A percentile compares a stretch with the other conserved stretches of the same genome.
Evolutionary conservation across 1,284 basidiomycete species (phyloP).

Genomic region (Cerrena zonata): DNA sequence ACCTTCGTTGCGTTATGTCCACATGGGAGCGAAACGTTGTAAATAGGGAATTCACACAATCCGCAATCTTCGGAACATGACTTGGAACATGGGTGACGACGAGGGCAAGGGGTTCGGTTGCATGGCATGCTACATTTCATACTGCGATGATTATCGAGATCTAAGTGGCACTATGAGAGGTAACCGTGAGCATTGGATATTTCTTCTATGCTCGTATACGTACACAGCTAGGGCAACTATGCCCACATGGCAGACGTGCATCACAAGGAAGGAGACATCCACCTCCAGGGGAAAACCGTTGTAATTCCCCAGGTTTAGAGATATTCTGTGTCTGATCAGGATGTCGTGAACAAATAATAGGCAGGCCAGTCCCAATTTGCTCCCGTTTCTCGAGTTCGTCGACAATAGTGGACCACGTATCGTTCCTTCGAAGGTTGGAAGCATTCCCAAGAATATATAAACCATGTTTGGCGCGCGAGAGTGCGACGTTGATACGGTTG

Average conservation of each 20-base stretch:
- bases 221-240: slow-evolving; percentile 60
- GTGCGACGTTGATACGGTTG: slow-evolving; percentile 31
- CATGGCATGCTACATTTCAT: slow-evolving; percentile 49
- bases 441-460: slow-evolving; percentile 68
- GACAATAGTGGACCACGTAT: slow-evolving; percentile 56
- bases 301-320: slow-evolving; percentile 47
- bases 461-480: slow-evolving; percentile 69
- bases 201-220: too few species aligned
- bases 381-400: slow-evolving; percentile 45
- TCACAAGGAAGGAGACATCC: slow-evolving; percentile 58
- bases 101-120: slow-evolving; percentile 39
- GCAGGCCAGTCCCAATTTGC: slow-evolving; percentile 46
- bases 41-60: slow-evolving; percentile 44
- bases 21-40: slow-evolving; percentile 52
- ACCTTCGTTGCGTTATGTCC: slow-evolving; percentile 45
- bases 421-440: slow-evolving; percentile 38
- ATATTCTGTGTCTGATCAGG: slow-evolving; percentile 36
- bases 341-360: slow-evolving; percentile 55
- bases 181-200: too few species aligned
- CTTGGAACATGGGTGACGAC: slow-evolving; percentile 54
- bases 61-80: slow-evolving; percentile 51
- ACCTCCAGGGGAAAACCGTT: slow-evolving; percentile 55
- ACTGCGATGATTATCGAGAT: slow-evolving; percentile 47
- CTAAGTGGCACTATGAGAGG: slow-evolving; percentile 42
- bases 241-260: slow-evolving; percentile 54